Percentiles rank a stretch among this genome's conserved stretches.
Conservation (phyloP, 345 rosid genomes). For the Lumnitzera racemosa region DNA sequence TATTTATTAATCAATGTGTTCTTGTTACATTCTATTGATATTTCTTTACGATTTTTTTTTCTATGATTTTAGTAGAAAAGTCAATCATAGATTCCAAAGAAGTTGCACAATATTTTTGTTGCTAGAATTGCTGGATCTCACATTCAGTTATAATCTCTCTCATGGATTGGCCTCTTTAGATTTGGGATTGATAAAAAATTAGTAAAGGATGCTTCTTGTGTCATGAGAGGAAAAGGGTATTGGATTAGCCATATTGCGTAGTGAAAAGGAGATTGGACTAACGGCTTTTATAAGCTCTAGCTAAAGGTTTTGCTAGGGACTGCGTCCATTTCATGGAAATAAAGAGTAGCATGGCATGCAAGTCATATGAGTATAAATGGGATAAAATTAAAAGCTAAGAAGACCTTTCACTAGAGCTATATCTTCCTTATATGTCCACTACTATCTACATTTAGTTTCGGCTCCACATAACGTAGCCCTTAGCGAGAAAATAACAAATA, state of each 20-base stretch:
- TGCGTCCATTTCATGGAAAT: slow-evolving; percentile 78
- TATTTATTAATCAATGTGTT: slow-evolving; percentile 37
- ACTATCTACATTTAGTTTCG: not conserved
- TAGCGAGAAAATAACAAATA: slow-evolving; percentile 73
- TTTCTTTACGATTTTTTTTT: slow-evolving; percentile 39
- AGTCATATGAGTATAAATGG: slow-evolving; percentile 61
- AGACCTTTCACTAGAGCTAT: too few relatives aligned
- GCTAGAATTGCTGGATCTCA: slow-evolving; percentile 45
- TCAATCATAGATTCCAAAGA: slow-evolving; percentile 83
- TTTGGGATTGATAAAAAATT: slow-evolving; percentile 43
- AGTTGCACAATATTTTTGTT: slow-evolving; percentile 72
- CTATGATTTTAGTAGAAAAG: slow-evolving; percentile 44
- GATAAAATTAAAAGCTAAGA: slow-evolving; percentile 32
- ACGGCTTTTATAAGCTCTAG: slow-evolving; percentile 42
- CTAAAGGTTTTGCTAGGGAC: slow-evolving; percentile 38
- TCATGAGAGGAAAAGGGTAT: slow-evolving; percentile 62
- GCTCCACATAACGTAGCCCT: slow-evolving; percentile 60
- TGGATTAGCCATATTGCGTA: slow-evolving; percentile 47
- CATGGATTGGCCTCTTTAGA: slow-evolving; percentile 64
- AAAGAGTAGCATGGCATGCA: slow-evolving; percentile 51
- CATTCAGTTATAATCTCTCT: slow-evolving; percentile 58
- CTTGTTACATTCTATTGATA: slow-evolving; percentile 52
- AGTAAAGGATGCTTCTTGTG: slow-evolving; percentile 37
- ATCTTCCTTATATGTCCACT: too few relatives aligned
- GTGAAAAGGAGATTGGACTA: slow-evolving; percentile 43